phyloP scores from a whole-genome alignment of 768 basidiomycete species.

The Aureoboletus auriporus region DNA sequence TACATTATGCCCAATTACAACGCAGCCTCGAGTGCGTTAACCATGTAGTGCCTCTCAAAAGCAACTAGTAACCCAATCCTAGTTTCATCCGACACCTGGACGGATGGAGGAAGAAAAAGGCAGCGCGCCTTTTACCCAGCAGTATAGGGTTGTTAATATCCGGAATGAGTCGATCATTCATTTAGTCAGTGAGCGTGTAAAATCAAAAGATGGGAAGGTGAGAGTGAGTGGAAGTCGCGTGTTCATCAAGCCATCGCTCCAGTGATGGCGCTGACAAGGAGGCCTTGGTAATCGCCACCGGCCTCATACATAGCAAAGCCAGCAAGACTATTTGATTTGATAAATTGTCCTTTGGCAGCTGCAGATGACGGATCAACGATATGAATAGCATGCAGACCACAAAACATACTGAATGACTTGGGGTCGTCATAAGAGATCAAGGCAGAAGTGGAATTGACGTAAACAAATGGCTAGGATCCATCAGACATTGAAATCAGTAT shows the following conservation, averaged over 20 bases:
- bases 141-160: background rate
- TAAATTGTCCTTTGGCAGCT: constrained; percentile 43
- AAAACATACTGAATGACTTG: constrained; percentile 46
- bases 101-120: constrained; percentile 3
- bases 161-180: constrained; percentile 20
- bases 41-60: constrained; percentile 12
- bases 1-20: background rate
- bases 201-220: constrained; percentile 8
- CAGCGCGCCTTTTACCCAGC: constrained; percentile 9
- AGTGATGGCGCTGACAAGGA: constrained; percentile 32
- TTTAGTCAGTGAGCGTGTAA: constrained; percentile 1
- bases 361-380: background rate
- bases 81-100: constrained; percentile 13
- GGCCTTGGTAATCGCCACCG: constrained; percentile 38
- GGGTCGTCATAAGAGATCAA: constrained; percentile 68
- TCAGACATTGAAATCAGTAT: constrained; percentile 3
- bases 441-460: constrained; percentile 47
- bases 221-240: constrained; percentile 3
- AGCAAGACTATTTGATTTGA: constrained; percentile 28
- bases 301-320: constrained; percentile 47
- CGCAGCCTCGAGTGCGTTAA: background rate
- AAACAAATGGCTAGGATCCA: constrained; percentile 57
- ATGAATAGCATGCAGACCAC: background rate
- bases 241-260: constrained; percentile 21
- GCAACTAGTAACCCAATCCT: background rate